phyloP scores from a whole-genome alignment of 1,284 basidiomycete species.

The Amylostereum chailletii region DNA sequence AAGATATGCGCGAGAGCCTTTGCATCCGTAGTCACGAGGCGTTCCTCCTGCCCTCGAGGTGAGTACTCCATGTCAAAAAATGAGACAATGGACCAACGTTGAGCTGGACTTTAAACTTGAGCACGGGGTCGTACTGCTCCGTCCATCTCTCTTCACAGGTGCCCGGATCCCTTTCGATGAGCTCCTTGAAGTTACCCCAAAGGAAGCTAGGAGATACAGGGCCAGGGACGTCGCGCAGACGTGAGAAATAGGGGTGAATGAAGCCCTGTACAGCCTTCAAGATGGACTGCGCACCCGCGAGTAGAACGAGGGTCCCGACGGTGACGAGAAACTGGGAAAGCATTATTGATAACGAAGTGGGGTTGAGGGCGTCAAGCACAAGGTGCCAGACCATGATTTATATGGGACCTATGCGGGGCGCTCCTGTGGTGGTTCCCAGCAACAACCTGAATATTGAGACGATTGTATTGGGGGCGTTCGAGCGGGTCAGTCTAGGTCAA shows the following conservation, averaged over 20 bases:
- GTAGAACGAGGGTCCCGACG: neutral
- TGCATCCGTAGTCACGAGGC: neutral
- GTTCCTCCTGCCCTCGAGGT: neutral
- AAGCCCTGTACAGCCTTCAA: slow-evolving; percentile 20
- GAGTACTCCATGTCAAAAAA: neutral
- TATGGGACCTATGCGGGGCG: too few species aligned
- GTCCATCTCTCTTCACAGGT: slow-evolving; percentile 17
- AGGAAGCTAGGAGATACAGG: slow-evolving; percentile 40
- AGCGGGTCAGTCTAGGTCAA: too few species aligned
- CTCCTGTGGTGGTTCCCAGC: too few species aligned
- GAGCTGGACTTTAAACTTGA: neutral
- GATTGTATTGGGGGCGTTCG: too few species aligned
- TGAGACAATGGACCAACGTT: neutral
- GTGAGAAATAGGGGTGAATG: slow-evolving; percentile 24
- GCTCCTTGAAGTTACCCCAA: slow-evolving; percentile 43
- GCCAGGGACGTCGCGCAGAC: slow-evolving; percentile 38
- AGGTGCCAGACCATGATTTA: too few species aligned
- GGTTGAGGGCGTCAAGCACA: too few species aligned
- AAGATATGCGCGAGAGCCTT: neutral
- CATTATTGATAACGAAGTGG: too few species aligned
- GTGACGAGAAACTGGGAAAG: too few species aligned
- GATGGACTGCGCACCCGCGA: neutral
- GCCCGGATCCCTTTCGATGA: slow-evolving; percentile 29
- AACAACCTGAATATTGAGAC: too few species aligned
- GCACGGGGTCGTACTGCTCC: neutral